phyloP scores from a whole-genome alignment of 352 stramenopile genomes.

The Phytophthora podocarpi region DNA sequence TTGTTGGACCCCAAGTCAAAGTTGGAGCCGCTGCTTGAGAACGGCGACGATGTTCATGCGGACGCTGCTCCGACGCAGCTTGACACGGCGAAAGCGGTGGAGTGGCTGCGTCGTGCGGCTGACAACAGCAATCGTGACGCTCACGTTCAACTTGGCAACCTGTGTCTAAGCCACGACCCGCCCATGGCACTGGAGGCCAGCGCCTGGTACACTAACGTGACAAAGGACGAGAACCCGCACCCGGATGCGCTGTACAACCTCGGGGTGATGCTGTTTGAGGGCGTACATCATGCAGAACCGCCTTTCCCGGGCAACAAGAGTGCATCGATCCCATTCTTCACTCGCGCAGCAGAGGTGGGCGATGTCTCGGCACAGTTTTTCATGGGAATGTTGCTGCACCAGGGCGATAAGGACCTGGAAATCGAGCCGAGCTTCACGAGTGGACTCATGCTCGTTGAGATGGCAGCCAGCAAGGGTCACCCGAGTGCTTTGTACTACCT shows the following conservation, averaged over 20 bases:
- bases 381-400: constrained; percentile 83
- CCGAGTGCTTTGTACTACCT: constrained; percentile 81
- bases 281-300: constrained; percentile 72
- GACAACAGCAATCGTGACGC: constrained; percentile 79
- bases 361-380: constrained; percentile 87
- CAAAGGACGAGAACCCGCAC: constrained; percentile 59
- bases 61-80: constrained; percentile 35
- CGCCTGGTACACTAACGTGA: constrained; percentile 77
- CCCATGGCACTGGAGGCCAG: constrained; percentile 71
- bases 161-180: constrained; percentile 80
- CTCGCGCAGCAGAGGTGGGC: constrained; percentile 72
- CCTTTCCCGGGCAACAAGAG: constrained; percentile 61
- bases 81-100: constrained; percentile 71
- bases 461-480: constrained; percentile 71
- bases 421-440: constrained; percentile 70
- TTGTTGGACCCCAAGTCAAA: constrained; percentile 65
- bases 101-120: constrained; percentile 82
- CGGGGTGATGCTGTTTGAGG: constrained; percentile 77
- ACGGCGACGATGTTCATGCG: constrained; percentile 6
- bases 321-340: constrained; percentile 79
- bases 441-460: constrained; percentile 79
- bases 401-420: constrained; percentile 69
- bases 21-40: constrained; percentile 50
- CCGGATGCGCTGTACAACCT: constrained; percentile 87
- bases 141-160: constrained; percentile 82